Conservation (phyloP, 495 filamentous ascomycete species). For the Amniculicola lignicola region DNA sequence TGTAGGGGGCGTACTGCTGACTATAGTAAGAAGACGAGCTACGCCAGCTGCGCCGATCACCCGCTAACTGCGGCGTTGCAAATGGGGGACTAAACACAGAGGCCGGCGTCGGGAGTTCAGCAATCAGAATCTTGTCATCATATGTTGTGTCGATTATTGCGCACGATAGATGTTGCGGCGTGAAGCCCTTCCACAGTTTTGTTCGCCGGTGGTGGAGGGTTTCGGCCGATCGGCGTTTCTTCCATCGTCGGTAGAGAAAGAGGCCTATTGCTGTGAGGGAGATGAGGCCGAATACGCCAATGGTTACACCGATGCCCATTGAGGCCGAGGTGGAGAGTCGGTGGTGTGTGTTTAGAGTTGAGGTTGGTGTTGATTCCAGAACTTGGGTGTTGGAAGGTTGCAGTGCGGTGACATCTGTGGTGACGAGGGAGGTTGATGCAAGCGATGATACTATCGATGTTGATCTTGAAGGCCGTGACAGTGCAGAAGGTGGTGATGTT, state of each 20-base stretch:
- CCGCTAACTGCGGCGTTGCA: not conserved
- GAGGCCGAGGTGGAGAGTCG: conserved; percentile 6
- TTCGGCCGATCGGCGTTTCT: not conserved
- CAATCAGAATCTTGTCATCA: not conserved
- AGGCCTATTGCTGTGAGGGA: not conserved
- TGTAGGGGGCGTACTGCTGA: too few species aligned
- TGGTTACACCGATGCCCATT: conserved; percentile 14
- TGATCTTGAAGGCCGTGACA: too few species aligned
- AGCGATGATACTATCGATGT: too few species aligned
- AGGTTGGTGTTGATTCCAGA: too few species aligned
- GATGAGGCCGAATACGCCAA: conserved; percentile 9
- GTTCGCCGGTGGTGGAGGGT: not conserved
- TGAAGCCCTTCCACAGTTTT: conserved; percentile 18
- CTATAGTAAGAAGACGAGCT: too few species aligned
- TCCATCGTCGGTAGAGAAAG: conserved; percentile 5
- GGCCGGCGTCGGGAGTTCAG: not conserved
- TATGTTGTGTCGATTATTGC: not conserved
- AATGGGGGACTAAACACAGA: not conserved
- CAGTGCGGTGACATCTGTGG: too few species aligned
- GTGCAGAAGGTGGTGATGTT: too few species aligned
- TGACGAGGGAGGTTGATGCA: too few species aligned
- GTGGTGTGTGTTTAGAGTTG: too few species aligned
- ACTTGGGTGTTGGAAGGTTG: too few species aligned
- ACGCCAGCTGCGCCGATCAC: too few species aligned
- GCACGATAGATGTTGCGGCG: conserved; percentile 2